Conservation (phyloP, 176 grass and related monocot genomes). For the Oryza longistaminata region DNA sequence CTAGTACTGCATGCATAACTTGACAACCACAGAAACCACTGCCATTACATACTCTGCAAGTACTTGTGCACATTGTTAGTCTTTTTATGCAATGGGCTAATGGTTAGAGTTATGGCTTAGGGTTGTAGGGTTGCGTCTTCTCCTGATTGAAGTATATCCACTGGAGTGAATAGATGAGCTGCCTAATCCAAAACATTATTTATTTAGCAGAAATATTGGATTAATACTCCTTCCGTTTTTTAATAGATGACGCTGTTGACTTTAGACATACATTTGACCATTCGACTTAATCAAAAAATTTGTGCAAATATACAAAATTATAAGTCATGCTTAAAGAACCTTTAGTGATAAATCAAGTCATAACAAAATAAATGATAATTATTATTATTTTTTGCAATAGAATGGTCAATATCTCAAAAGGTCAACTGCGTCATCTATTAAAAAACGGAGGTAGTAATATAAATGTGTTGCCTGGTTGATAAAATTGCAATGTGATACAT, state of each 20-base stretch:
- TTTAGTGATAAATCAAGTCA: too few species aligned
- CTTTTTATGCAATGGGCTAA: background rate
- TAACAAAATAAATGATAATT: too few species aligned
- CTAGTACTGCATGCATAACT: background rate
- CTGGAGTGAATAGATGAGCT: background rate
- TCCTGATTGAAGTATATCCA: background rate
- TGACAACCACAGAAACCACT: slow-evolving; percentile 1
- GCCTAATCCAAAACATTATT: background rate
- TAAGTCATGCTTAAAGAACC: too few species aligned
- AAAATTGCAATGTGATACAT: background rate
- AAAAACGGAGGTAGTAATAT: too few species aligned
- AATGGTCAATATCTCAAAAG: too few species aligned
- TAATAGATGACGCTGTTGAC: too few species aligned
- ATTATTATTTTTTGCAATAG: too few species aligned
- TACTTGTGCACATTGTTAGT: background rate
- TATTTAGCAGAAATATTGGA: background rate
- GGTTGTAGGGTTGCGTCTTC: background rate
- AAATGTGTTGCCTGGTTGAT: background rate
- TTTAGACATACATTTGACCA: too few species aligned
- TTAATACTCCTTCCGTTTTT: background rate
- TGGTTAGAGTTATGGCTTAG: background rate
- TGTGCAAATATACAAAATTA: too few species aligned
- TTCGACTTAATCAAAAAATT: too few species aligned
- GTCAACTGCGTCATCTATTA: too few species aligned
- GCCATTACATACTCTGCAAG: background rate